phyloP scores from a whole-genome alignment of 345 rosid genomes.

The Gossypium turneri region DNA sequence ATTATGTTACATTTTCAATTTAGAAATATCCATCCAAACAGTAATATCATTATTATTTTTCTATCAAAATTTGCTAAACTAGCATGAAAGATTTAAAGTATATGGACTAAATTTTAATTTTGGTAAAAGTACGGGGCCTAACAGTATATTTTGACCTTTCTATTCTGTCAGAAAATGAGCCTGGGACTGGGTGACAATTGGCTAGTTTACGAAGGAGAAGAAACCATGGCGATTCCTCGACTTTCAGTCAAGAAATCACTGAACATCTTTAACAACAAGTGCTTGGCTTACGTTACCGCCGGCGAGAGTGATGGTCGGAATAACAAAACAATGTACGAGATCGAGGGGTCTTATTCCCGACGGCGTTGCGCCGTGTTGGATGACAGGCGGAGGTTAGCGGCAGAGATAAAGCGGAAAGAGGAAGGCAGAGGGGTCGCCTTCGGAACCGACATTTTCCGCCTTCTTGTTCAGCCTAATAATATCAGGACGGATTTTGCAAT shows the following conservation, averaged over 20 bases:
- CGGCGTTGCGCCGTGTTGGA: conserved; percentile 67
- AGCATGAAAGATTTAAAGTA: background rate
- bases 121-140: too few species aligned
- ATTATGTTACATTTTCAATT: too few species aligned
- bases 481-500: conserved; percentile 62
- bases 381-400: conserved; percentile 42
- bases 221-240: conserved; percentile 46
- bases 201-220: conserved; percentile 76
- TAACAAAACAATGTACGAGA: conserved; percentile 41
- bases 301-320: conserved; percentile 3
- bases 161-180: conserved; percentile 50
- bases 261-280: conserved; percentile 38
- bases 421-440: conserved; percentile 53
- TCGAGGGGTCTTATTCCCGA: conserved; percentile 72
- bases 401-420: conserved; percentile 69
- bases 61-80: too few species aligned
- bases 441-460: conserved; percentile 72
- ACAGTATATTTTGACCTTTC: too few species aligned
- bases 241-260: conserved; percentile 53
- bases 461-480: conserved; percentile 52
- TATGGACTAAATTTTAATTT: too few species aligned
- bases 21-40: too few species aligned
- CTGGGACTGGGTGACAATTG: conserved; percentile 63
- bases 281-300: conserved; percentile 54
- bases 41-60: too few species aligned